Evolutionary conservation across 2,329 filamentous ascomycete genomes (phyloP), one percentile per base, ranked within the genome.

Genomic region (Plenodomus lindquistii): DNA sequence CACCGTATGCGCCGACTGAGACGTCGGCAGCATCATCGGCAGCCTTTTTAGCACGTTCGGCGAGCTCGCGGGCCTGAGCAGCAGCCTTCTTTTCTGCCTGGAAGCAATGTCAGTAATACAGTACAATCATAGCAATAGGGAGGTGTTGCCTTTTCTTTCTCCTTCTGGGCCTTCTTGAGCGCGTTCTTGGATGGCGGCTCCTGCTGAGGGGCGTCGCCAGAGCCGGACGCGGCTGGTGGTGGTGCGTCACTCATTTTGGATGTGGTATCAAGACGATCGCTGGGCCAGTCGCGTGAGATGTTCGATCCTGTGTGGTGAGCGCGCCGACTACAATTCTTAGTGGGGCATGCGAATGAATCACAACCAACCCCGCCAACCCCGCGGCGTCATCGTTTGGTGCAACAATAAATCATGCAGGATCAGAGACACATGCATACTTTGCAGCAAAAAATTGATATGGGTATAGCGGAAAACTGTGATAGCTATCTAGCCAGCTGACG

Each of bases 1-100:
- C 77, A 71, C 93, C 93, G 70, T 97, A 97, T 74, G 91, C 88
- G 58, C 89, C 87, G 68, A 83, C 86, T 57, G 83, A 83, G 44
- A 84, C 84, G 50, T 86, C 83, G 39, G 80, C 81, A 27, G 84
- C 85, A 54, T 85, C 85, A 50, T 84, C 83, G 37, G 84, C 84
- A 52, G 88, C 87, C 67, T 89, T 73, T 55, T 73, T 71, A 37
- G 60, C 52, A 46, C 69, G 69, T 18, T 72, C 67, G 31, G 75
- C 76, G 40, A 76, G 87, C 66, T 88, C 86, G 37, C 65, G 66
- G 36, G 69, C 69, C 60, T 71, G 67, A 35, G 69, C 69, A 37
- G 69, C 70, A 36, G 67, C 69, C 52, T 73, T 74, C 60, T 74
- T 74, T 51, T 71, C 71, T 31, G 72, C 72, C 71, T 73, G 48